Evolutionary conservation across 305 asterid species (phyloP).

Genomic region (Fraxinus velutina): DNA sequence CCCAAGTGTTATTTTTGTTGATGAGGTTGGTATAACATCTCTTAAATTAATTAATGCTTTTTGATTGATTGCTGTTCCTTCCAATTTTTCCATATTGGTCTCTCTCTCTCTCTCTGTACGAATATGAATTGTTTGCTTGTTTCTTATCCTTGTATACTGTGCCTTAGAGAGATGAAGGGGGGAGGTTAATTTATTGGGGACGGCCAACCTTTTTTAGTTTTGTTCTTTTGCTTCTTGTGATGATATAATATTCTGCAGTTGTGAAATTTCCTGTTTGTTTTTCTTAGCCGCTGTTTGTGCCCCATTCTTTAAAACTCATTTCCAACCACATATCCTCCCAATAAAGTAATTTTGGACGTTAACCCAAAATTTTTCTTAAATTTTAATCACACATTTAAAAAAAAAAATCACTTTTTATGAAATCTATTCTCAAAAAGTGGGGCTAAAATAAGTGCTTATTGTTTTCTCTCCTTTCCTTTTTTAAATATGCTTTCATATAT

Average conservation of each 20-base stretch:
- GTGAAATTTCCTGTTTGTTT: neutral
- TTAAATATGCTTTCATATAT: neutral
- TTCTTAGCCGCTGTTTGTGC: neutral
- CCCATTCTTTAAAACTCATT: neutral
- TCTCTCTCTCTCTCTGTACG: neutral
- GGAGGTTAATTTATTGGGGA: neutral
- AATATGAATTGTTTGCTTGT: neutral
- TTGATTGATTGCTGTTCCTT: neutral
- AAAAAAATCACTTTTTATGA: neutral
- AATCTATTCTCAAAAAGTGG: neutral
- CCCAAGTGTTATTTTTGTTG: conserved; percentile 88
- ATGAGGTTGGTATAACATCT: conserved; percentile 54
- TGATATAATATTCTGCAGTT: neutral
- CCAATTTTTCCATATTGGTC: neutral
- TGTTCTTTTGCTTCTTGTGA: neutral
- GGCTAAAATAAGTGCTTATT: neutral
- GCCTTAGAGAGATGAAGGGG: neutral
- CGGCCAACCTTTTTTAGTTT: neutral
- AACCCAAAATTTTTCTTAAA: neutral
- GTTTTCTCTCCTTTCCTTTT: neutral
- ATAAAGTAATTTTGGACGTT: too few species aligned
- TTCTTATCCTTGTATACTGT: neutral
- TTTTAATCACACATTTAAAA: too few species aligned
- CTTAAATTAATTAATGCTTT: neutral
- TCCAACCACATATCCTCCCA: neutral